Base-by-base conservation (phyloP, 768 basidiomycete species). In the Chlorophyllum brunneum region DNA sequence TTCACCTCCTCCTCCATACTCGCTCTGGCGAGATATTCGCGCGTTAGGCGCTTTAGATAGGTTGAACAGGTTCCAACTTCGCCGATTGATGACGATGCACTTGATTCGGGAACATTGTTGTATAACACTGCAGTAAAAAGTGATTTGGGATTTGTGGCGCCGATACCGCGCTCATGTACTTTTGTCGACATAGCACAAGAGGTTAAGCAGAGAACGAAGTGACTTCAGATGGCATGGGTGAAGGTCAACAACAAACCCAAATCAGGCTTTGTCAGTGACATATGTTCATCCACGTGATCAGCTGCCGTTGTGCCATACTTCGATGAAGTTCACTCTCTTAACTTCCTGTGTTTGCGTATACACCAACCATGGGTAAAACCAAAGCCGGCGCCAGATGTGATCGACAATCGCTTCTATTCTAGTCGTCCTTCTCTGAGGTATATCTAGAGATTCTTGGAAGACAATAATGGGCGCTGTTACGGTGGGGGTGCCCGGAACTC, bases 11-110 rank as follows among this genome's bases (percentile, higher is more conserved):
- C 51, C 40, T 46, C 51, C 51, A 53, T 53, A 26, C 27, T 53
- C 6, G 51, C 51, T 46, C 51, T 27, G 5, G 36, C 51, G 44
- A 53, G 51, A 39, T 53, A 43, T 45, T 53, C 51, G 6, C 51
- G 51, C 27, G 36, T 38, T 1, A 53, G 34, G 16, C 37, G 51
- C 15, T 46, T 53, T 13, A 53, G 27, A 18, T 53, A 53, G 2
- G 27, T 33, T 8, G 51, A 45, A 16, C 44, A 51, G 11, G 30
- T 11, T 24, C 49, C 30, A 33, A 15, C 15, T 27, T 53, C 51
- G 26, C 41, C 41, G 6, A 20, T 30, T 20, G 43, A 27, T 15
- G 48, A 45, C 20, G 51, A 46, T 5, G 31, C 37, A 30, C 27
- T 46, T 23, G 36, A 31, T 22, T 53, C 43, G 18, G 44, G 43